phyloP scores from a whole-genome alignment of 768 basidiomycete species.

The Russula abietina region DNA sequence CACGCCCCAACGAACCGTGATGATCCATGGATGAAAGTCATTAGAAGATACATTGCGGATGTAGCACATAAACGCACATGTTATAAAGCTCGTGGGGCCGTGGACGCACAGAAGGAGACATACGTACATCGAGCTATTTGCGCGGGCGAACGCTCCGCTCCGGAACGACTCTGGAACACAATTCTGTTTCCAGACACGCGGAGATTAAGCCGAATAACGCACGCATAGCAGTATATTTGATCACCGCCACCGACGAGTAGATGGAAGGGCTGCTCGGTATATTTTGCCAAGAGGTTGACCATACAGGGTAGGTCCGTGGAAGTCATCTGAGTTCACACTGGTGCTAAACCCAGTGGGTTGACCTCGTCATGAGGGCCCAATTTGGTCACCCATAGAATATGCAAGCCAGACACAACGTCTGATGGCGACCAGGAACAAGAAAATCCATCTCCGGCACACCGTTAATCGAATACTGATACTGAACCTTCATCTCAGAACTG shows the following conservation, averaged over 20 bases:
- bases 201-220: constrained; percentile 26
- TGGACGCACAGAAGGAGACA: no score
- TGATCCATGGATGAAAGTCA: no score
- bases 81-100: no score
- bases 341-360: constrained; percentile 58
- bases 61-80: no score
- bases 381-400: constrained; percentile 61
- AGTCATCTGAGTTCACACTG: constrained; percentile 85
- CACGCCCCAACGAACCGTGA: no score
- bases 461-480: constrained; percentile 83
- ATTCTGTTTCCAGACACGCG: not conserved
- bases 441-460: constrained; percentile 71
- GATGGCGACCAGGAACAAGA: constrained; percentile 67
- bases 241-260: constrained; percentile 92
- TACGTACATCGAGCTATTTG: constrained; percentile 92
- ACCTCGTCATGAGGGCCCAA: constrained; percentile 1
- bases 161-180: constrained; percentile 58
- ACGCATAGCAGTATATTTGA: constrained; percentile 85
- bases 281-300: constrained; percentile 82
- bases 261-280: constrained; percentile 78
- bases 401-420: constrained; percentile 94
- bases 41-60: no score
- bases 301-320: constrained; percentile 81
- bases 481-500: constrained; percentile 64
- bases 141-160: constrained; percentile 82